Base-by-base conservation (phyloP, 345 rosid genomes). In the Luvunga scandens region DNA sequence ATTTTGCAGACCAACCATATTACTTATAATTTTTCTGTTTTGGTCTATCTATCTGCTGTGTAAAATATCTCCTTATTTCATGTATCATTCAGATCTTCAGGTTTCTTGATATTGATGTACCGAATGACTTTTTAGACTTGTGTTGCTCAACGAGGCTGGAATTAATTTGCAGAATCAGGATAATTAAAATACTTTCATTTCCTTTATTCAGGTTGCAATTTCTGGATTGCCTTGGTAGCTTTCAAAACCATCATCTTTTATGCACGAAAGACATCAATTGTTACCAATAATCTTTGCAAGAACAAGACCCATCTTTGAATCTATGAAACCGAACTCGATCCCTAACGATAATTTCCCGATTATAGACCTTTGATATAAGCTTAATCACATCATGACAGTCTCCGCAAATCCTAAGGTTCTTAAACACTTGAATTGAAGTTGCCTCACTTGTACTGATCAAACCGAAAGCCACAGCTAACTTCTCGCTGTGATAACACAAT, bases 271-370 rank as follows among this genome's bases (percentile, higher is more conserved):
- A 33, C 16, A 48, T 30, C 21, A 60, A 28, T 24, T 50, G 50
- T 90, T 80, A 95, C 98, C 97, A 93, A 75, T 89, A 95, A 85
- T 95, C 98, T 75, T 77, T 82, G 81, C 98, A 93, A 79, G 94
- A 93, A 82, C 98, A 93, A 79, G 84, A 79, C 56, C 98, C 98
- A 59, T 85, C 89, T 79, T 66, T 86, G 71, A 92, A 93, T 80
- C 85, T 86, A 79, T 93, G 98, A 88, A 95, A 95, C 77, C 98
- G 80, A 75, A 91, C 85, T 50, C 95, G 78, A 86, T 95, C 98
- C 78, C 98, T 89, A 57, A 93, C 92, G 4, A 93, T 89, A 71
- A 95, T 93, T 79, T 95, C 96, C 28, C 91, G 82, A 12, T 83
- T 69, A 84, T 93, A 95, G 69, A 91, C 71, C 85, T 84, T 88